Evolutionary conservation across 805 yeast species (phyloP), one percentile per base, ranked within the genome.

Genomic region (Ogataea pilisensis): DNA sequence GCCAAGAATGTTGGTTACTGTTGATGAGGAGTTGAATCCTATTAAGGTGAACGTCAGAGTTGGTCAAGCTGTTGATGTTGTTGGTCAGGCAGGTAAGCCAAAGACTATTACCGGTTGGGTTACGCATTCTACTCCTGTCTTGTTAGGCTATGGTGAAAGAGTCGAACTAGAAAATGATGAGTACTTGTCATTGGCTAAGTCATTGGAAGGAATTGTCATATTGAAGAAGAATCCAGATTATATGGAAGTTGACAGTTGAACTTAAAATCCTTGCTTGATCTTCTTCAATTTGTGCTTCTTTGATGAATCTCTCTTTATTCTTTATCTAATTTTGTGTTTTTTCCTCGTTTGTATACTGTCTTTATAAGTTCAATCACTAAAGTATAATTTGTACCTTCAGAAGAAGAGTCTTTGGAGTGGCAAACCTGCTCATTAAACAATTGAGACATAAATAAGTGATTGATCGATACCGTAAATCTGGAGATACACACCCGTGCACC

Each of bases 71-170:
- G 98, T 93, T 22, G 99, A 93, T 61, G 88, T 90, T 30, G 98
- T 93, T 47, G 99, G 99, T 26, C 98, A 91, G 64, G 99, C 98
- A 0, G 99, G 99, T 69, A 88, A 87, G 54, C 99, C 99, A 36
- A 93, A 93, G 72, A 90, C 97, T 11, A 93, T 93, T 35, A 93
- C 99, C 4, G 99, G 99, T 28, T 93, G 99, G 99, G 98, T 93
- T 17, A 93, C 99, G 1, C 99, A 93, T 58, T 85, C 93, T 5
- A 93, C 99, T 0, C 99, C 99, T 0, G 99, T 93, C 17, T 70
- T 93, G 53, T 72, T 93, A 42, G 90, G 93, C 31, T 81, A 82
- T 53, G 98, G 98, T 33, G 99, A 93, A 64, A 76, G 97, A 48
- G 99, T 99, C 0, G 99, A 93, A 64, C 71, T 93, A 51, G 99